A percentile compares a stretch with the other conserved stretches of the same genome.
These are phyloP conservation scores for Coemansia sp. DNA, from an alignment of 192 early-diverging fungal species.

Conservation along the genomic window DNA sequence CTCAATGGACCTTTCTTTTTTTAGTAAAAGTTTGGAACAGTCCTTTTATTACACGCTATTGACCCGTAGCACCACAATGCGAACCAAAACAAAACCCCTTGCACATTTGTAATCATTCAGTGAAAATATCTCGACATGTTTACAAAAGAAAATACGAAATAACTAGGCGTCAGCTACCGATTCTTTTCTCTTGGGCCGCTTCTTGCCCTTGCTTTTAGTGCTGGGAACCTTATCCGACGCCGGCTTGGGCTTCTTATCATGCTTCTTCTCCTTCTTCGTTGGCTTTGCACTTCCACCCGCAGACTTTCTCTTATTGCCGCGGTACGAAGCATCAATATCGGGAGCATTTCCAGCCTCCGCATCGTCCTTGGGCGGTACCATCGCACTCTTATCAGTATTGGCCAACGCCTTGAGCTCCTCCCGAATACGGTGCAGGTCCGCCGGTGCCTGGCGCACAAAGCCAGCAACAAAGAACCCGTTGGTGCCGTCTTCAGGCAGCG, in stretches of 20 bases:
- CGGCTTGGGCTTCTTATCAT: not conserved
- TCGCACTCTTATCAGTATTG: not conserved
- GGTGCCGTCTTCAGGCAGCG: constrained; percentile 76
- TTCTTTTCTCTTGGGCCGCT: constrained; percentile 20
- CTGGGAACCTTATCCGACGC: not conserved
- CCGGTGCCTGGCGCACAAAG: constrained; percentile 60
- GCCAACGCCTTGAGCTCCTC: constrained; percentile 9
- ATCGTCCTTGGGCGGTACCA: not conserved
- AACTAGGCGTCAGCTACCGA: not conserved
- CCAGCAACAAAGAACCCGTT: constrained; percentile 98
- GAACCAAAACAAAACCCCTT: too few relatives aligned
- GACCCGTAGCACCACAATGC: too few relatives aligned
- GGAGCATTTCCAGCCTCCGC: not conserved
- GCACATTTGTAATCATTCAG: too few relatives aligned
- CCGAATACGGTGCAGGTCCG: constrained; percentile 14
- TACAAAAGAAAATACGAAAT: constrained; percentile 1
- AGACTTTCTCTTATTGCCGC: not conserved
- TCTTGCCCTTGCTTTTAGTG: constrained; percentile 23
- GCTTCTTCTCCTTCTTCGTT: not conserved
- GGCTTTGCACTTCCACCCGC: not conserved
- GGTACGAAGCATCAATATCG: not conserved
- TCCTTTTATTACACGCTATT: too few relatives aligned
- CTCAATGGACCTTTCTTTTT: too few relatives aligned
- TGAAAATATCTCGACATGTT: too few relatives aligned
- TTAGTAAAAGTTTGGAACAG: too few relatives aligned